phyloP scores from a whole-genome alignment of 306 rosid species.

The Rosa persica region DNA sequence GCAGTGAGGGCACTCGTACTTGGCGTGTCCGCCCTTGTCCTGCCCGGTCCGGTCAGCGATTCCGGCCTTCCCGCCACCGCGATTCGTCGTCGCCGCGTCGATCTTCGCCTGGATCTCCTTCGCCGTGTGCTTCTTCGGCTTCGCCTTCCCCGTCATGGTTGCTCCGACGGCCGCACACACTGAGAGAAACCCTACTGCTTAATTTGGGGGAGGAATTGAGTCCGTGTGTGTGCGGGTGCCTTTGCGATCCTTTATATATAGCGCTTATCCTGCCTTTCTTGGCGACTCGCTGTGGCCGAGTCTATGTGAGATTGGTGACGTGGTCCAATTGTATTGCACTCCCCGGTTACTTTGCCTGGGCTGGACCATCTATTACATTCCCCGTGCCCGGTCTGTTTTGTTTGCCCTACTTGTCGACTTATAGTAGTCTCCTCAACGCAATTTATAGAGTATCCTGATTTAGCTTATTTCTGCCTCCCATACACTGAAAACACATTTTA shows the following conservation, averaged over 20 bases:
- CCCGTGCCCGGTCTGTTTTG: neutral
- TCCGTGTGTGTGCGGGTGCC: neutral
- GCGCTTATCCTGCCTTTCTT: slow-evolving; percentile 6
- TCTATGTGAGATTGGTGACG: slow-evolving; percentile 4
- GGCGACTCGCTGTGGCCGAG: neutral
- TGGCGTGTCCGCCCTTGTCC: slow-evolving; percentile 94
- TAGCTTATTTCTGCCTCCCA: too few species aligned
- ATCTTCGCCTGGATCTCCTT: slow-evolving; percentile 85
- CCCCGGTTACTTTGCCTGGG: neutral
- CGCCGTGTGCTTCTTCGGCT: slow-evolving; percentile 99
- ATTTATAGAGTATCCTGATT: too few species aligned
- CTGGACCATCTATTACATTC: neutral
- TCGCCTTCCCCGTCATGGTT: slow-evolving; percentile 90
- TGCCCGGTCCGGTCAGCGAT: slow-evolving; percentile 58
- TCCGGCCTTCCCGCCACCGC: slow-evolving; percentile 98
- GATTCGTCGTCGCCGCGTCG: slow-evolving; percentile 89
- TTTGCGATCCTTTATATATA: neutral
- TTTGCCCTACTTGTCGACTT: too few species aligned
- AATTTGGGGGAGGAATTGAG: neutral
- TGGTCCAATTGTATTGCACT: neutral
- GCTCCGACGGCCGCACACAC: neutral
- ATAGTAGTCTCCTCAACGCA: too few species aligned
- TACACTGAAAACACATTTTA: too few species aligned
- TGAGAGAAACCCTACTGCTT: slow-evolving; percentile 32
- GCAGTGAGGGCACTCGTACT: slow-evolving; percentile 96